Conservation (phyloP, 2,329 filamentous ascomycete genomes). For the Dryadomyces quercus-mongolicae region DNA sequence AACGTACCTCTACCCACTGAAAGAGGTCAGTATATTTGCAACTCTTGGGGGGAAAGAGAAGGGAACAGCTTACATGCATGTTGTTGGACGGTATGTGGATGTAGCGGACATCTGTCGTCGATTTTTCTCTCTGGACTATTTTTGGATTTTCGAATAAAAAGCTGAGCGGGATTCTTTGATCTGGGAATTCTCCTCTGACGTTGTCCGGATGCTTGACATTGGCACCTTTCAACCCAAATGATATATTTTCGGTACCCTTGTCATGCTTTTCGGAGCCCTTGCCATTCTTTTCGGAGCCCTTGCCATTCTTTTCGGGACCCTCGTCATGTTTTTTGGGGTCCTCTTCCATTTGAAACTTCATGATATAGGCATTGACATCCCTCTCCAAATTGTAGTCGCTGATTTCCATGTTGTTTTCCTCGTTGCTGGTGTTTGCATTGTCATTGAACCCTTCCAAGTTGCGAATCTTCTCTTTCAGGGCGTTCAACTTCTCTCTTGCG, state of each 20-base stretch:
- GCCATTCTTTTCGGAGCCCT: neutral
- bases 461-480: neutral
- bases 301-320: neutral
- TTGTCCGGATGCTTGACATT: neutral
- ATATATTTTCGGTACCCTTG: neutral
- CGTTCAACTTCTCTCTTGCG: neutral
- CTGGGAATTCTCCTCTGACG: neutral
- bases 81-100: constrained; percentile 14
- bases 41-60: neutral
- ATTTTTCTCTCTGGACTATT: neutral
- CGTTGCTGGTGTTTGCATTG: neutral
- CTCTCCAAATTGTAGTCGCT: constrained; percentile 1
- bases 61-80: constrained; percentile 10
- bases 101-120: constrained; percentile 5
- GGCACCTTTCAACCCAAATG: neutral
- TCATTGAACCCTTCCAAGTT: neutral
- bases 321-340: neutral
- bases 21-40: neutral
- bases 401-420: no score
- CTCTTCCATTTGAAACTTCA: neutral
- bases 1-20: constrained; percentile 13
- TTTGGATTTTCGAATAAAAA: neutral
- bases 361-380: constrained; percentile 5
- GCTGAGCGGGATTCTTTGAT: constrained; percentile 1
- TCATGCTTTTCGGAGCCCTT: no score